Evolutionary conservation across 31 red algal species (phyloP).

Genomic region (Bonnemaisonia californica): DNA sequence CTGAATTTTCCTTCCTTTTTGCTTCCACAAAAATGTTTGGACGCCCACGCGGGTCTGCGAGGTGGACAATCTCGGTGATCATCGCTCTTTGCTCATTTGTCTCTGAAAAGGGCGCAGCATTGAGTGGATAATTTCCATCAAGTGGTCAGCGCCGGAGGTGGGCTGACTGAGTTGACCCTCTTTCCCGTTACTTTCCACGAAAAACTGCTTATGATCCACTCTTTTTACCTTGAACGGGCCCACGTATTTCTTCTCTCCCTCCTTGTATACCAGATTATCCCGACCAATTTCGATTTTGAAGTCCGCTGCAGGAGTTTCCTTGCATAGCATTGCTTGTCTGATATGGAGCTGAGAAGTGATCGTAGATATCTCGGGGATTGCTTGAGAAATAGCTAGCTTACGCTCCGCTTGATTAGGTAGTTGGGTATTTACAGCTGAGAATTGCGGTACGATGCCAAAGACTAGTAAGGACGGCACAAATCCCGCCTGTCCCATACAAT

Average conservation of each 20-base stretch:
- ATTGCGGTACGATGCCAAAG: slow-evolving; percentile 13
- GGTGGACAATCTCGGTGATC: too few species aligned
- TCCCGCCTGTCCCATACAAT: slow-evolving; percentile 9
- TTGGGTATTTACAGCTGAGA: not conserved
- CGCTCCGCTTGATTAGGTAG: slow-evolving; percentile 3
- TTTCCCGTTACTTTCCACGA: not conserved
- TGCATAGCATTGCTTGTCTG: not conserved
- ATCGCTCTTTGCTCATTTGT: too few species aligned
- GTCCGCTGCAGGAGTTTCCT: not conserved
- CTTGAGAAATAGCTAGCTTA: slow-evolving; percentile 2
- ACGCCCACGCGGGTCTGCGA: too few species aligned
- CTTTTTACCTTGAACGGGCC: slow-evolving; percentile 8
- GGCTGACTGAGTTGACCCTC: too few species aligned
- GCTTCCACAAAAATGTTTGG: not conserved
- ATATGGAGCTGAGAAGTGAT: slow-evolving; percentile 17
- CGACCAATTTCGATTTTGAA: not conserved
- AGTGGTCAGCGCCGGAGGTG: too few species aligned
- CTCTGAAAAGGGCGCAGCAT: too few species aligned
- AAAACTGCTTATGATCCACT: slow-evolving; percentile 12
- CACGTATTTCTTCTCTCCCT: not conserved
- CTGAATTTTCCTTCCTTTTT: not conserved
- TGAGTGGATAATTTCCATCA: too few species aligned
- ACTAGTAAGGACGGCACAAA: slow-evolving; percentile 37
- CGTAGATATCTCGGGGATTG: slow-evolving; percentile 19
- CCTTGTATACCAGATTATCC: not conserved